A percentile compares a stretch with the other conserved stretches of the same genome.
Evolutionary conservation across 257 asterid genomes (phyloP).

Genomic region (Plantago major): DNA sequence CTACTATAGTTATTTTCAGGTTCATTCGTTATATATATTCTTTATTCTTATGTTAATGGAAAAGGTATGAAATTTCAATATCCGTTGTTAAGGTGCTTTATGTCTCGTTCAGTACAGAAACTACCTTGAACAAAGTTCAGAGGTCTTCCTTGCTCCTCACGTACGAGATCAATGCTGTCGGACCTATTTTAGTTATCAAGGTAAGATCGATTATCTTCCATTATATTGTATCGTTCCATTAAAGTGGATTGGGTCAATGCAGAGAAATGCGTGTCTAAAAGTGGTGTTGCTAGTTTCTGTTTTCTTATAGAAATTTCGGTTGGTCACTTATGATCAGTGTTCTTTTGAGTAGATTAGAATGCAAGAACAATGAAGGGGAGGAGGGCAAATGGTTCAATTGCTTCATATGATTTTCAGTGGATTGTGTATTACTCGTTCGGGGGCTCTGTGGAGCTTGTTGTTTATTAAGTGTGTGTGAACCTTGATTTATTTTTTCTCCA

Average conservation of each 20-base stretch:
- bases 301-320: not conserved
- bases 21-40: not conserved
- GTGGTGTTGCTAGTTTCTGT: not conserved
- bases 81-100: slow-evolving; percentile 12
- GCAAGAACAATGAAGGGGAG: not conserved
- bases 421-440: too few relatives aligned
- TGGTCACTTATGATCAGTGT: not conserved
- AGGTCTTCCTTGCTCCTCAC: slow-evolving; percentile 72
- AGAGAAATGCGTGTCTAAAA: not conserved
- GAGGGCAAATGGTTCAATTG: not conserved
- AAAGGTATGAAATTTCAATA: not conserved
- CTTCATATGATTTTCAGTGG: not conserved
- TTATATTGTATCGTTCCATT: not conserved
- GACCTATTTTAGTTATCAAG: slow-evolving; percentile 79
- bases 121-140: slow-evolving; percentile 82
- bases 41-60: too few relatives aligned
- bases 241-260: not conserved
- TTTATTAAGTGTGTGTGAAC: not conserved
- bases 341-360: not conserved
- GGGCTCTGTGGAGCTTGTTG: too few relatives aligned
- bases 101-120: slow-evolving; percentile 67
- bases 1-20: slow-evolving; percentile 3
- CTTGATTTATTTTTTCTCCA: not conserved
- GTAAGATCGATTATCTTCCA: slow-evolving; percentile 19
- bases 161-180: slow-evolving; percentile 86